A percentile compares a stretch with the other conserved stretches of the same genome.
Evolutionary conservation across 495 filamentous ascomycete genomes (phyloP).

Genomic region (Jackrogersella multiformis): DNA sequence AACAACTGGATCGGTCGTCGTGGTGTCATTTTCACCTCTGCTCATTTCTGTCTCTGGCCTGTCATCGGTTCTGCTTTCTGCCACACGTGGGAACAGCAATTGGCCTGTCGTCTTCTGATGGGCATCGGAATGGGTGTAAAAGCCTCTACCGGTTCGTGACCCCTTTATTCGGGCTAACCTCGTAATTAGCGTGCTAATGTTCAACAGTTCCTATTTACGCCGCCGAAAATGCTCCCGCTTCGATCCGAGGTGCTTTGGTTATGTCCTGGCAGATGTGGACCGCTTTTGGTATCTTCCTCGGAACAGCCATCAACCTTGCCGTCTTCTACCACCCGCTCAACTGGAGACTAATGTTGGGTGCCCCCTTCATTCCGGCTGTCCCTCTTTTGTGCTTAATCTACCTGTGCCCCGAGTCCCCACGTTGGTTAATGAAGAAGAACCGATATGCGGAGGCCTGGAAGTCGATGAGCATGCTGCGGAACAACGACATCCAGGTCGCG

Average conservation of each 20-base stretch:
- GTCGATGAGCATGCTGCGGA: constrained; percentile 68
- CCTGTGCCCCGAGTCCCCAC: constrained; percentile 77
- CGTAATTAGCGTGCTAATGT: constrained; percentile 49
- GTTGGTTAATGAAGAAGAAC: constrained; percentile 71
- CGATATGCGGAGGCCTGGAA: constrained; percentile 68
- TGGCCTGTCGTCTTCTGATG: constrained; percentile 69
- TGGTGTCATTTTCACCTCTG: constrained; percentile 73
- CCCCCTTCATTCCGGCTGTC: constrained; percentile 79
- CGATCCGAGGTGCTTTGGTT: constrained; percentile 79
- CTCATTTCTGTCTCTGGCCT: constrained; percentile 68
- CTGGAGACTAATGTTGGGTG: constrained; percentile 83
- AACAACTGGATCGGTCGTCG: constrained; percentile 73
- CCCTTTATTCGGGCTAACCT: background rate
- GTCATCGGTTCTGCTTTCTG: constrained; percentile 73
- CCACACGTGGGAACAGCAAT: constrained; percentile 69
- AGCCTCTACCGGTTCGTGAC: constrained; percentile 52
- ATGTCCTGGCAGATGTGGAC: constrained; percentile 92
- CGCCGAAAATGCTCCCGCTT: constrained; percentile 78
- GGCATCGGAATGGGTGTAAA: constrained; percentile 78
- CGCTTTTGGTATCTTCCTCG: constrained; percentile 81
- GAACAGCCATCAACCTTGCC: constrained; percentile 74
- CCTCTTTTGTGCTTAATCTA: constrained; percentile 72
- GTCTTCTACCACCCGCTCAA: constrained; percentile 63
- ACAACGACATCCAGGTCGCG: constrained; percentile 73
- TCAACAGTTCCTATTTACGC: constrained; percentile 74